Conservation (phyloP, 2,329 filamentous ascomycete genomes). For the Xylariaceae sp. region DNA sequence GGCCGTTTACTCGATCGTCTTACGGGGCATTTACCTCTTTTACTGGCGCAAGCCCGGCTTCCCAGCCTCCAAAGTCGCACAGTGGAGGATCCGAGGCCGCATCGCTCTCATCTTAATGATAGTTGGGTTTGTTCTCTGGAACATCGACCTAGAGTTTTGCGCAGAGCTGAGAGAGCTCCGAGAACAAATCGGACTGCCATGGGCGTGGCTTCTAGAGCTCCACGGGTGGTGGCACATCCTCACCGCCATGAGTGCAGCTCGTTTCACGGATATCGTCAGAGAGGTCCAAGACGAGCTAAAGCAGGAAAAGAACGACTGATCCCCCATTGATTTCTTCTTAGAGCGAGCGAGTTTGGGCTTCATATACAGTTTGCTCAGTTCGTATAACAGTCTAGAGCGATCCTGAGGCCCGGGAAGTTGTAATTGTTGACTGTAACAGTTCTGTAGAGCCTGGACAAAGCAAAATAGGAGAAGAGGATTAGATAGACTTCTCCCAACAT, state of each 20-base stretch:
- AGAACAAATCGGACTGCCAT: conserved; percentile 47
- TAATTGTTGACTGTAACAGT: too few relatives aligned
- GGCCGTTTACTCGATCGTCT: conserved; percentile 31
- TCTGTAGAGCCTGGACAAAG: too few relatives aligned
- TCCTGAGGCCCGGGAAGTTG: too few relatives aligned
- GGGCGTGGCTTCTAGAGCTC: conserved; percentile 53
- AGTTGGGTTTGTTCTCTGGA: conserved; percentile 51
- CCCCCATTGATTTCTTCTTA: neutral
- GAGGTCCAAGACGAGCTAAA: conserved; percentile 20
- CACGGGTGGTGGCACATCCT: conserved; percentile 64
- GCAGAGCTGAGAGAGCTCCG: conserved; percentile 42
- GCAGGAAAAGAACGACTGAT: conserved; percentile 12
- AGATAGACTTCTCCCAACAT: too few relatives aligned
- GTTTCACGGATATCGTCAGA: conserved; percentile 35
- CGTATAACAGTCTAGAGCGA: too few relatives aligned
- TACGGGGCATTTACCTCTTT: conserved; percentile 35
- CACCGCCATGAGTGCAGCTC: conserved; percentile 51
- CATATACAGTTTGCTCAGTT: too few relatives aligned
- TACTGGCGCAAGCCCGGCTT: conserved; percentile 28
- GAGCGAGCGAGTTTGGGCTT: too few relatives aligned
- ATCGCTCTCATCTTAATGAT: conserved; percentile 34
- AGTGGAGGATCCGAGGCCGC: conserved; percentile 23
- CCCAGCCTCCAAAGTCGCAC: conserved; percentile 27
- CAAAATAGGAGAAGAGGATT: too few relatives aligned
- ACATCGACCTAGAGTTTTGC: conserved; percentile 53